Conservation (phyloP, 2,329 filamentous ascomycete species). For the Coniochaeta sp. region DNA sequence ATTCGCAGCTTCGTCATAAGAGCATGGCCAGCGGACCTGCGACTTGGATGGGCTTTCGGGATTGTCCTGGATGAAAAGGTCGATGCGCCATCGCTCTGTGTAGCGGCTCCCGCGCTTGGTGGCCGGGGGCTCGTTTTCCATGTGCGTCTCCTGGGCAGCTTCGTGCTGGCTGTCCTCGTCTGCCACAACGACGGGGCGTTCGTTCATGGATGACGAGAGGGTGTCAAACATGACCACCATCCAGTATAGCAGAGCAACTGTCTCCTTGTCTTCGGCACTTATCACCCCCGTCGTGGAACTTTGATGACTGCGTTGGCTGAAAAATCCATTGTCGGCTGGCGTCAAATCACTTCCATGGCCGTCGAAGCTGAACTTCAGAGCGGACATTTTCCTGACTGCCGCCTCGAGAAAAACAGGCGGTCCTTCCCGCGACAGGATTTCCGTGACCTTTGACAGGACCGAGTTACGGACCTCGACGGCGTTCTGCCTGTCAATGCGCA, state of each 20-base stretch:
- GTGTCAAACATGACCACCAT: constrained; percentile 54
- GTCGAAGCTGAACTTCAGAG: constrained; percentile 20
- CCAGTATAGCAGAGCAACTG: constrained; percentile 49
- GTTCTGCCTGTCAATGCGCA: too few species aligned
- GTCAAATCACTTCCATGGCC: not conserved
- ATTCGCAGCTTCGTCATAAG: constrained; percentile 41
- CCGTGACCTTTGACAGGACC: not conserved
- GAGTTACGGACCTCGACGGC: too few species aligned
- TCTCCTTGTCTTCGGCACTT: constrained; percentile 25
- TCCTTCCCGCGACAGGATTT: constrained; percentile 15
- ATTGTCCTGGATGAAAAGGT: constrained; percentile 27
- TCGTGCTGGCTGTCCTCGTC: constrained; percentile 33
- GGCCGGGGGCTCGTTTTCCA: constrained; percentile 12
- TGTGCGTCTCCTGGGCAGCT: too few species aligned
- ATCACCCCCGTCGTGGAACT: not conserved
- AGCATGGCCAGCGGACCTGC: constrained; percentile 42
- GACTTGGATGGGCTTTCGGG: constrained; percentile 11
- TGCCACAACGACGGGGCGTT: constrained; percentile 25
- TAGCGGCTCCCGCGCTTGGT: too few species aligned
- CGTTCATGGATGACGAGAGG: constrained; percentile 44
- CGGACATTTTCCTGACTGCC: constrained; percentile 29
- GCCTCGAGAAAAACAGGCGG: constrained; percentile 28
- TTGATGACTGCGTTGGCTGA: too few species aligned
- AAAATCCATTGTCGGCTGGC: too few species aligned
- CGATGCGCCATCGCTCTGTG: constrained; percentile 23